Evolutionary conservation across 306 rosid species (phyloP).

Genomic region (Inga oerstediana): DNA sequence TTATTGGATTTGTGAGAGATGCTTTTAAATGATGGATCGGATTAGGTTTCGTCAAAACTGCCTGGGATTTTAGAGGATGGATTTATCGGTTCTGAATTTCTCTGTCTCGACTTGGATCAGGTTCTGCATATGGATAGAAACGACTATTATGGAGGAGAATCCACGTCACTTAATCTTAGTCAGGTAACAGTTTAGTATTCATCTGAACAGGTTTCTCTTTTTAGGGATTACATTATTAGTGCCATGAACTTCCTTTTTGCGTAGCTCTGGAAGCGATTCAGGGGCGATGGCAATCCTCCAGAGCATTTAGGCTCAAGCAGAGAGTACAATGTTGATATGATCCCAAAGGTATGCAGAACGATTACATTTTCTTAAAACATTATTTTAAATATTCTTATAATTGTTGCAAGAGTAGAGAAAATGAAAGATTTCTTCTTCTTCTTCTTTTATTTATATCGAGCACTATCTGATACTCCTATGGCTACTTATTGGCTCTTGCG

Average conservation of each 20-base stretch:
- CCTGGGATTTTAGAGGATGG: not conserved
- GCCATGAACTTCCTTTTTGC: not conserved
- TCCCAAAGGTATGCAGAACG: constrained; percentile 48
- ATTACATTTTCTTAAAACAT: not conserved
- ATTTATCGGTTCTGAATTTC: not conserved
- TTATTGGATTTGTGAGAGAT: not conserved
- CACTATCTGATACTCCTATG: not conserved
- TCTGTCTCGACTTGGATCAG: constrained; percentile 22
- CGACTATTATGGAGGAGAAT: constrained; percentile 66
- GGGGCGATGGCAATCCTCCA: constrained; percentile 43
- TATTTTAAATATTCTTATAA: not conserved
- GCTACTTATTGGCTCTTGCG: not conserved
- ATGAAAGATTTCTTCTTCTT: not conserved
- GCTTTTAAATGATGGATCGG: not conserved
- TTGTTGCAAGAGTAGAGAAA: not conserved
- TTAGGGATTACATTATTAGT: not conserved
- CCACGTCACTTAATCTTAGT: constrained; percentile 54
- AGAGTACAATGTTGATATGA: constrained; percentile 70
- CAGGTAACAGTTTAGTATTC: constrained; percentile 38
- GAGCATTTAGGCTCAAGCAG: constrained; percentile 47
- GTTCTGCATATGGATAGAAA: constrained; percentile 69
- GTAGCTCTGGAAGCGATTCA: constrained; percentile 60
- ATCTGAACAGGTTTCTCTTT: not conserved
- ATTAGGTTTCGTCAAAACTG: not conserved
- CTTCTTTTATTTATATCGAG: not conserved